Evolutionary conservation across 176 grass and related monocot genomes (phyloP).

Genomic region (Zoysia japonica): DNA sequence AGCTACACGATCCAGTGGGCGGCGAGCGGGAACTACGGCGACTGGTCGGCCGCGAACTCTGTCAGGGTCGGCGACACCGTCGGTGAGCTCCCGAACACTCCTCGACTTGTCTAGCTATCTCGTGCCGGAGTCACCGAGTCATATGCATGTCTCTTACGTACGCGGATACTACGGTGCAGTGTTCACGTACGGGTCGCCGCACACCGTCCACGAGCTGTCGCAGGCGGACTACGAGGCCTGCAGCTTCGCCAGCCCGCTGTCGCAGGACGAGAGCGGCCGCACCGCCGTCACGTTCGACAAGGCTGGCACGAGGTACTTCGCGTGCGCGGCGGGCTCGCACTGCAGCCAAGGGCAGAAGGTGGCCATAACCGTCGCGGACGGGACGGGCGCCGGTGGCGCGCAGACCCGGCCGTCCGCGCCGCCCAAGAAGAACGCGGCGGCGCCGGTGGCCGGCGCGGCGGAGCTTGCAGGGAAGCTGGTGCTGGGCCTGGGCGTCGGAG

Average conservation of each 20-base stretch:
- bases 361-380: conserved; percentile 23
- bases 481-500: conserved; percentile 43
- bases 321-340: conserved; percentile 29
- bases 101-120: too few relatives aligned
- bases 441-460: neutral
- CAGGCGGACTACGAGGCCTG: conserved; percentile 39
- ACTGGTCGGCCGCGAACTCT: conserved; percentile 38
- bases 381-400: neutral
- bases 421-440: conserved; percentile 7
- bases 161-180: conserved; percentile 15
- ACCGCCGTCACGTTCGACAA: conserved; percentile 36
- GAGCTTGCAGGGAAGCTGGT: conserved; percentile 2
- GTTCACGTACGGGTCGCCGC: conserved; percentile 42
- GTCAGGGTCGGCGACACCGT: conserved; percentile 55
- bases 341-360: conserved; percentile 53
- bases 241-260: neutral
- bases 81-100: conserved; percentile 29
- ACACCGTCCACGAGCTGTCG: conserved; percentile 58
- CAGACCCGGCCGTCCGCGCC: conserved; percentile 2
- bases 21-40: conserved; percentile 7
- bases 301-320: conserved; percentile 49
- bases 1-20: conserved; percentile 48
- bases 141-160: too few relatives aligned
- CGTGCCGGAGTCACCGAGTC: too few relatives aligned
- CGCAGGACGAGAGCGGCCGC: conserved; percentile 21